Conservation (phyloP, 2,329 filamentous ascomycete species). For the Biscogniauxia sp. region DNA sequence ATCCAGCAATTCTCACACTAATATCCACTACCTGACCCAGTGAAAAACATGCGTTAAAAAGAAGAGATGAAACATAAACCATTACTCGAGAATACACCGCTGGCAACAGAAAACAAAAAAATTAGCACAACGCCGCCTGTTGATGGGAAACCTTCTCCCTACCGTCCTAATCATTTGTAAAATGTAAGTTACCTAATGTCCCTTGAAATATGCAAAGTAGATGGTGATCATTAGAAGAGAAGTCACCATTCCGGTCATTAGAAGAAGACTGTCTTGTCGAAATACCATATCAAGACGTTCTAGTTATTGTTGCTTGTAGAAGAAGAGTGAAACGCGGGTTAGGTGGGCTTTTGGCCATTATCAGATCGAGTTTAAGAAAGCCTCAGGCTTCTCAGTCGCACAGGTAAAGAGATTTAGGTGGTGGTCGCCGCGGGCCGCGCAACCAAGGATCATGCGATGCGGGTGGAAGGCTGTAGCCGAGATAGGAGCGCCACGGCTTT, state of each 20-base stretch:
- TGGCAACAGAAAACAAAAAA: background rate
- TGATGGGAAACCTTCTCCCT: background rate
- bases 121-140: background rate
- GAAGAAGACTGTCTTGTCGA: background rate
- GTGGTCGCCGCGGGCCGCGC: constrained; percentile 80
- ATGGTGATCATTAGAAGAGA: background rate
- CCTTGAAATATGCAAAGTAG: background rate
- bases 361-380: constrained; percentile 24
- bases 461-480: constrained; percentile 92
- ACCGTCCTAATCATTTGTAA: background rate
- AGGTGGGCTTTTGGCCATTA: constrained; percentile 1
- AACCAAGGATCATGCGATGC: constrained; percentile 86
- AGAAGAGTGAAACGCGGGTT: background rate
- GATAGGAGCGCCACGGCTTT: constrained; percentile 78
- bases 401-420: constrained; percentile 88
- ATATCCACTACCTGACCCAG: background rate
- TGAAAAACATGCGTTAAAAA: background rate
- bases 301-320: background rate
- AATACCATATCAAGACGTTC: background rate
- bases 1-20: background rate
- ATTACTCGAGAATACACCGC: background rate
- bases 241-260: background rate
- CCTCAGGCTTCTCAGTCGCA: constrained; percentile 44
- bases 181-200: background rate
- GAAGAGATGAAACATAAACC: background rate